Evolutionary conservation across 1,284 basidiomycete species (phyloP), one percentile per base, ranked within the genome.

Genomic region (Sporisorium exsertum): DNA sequence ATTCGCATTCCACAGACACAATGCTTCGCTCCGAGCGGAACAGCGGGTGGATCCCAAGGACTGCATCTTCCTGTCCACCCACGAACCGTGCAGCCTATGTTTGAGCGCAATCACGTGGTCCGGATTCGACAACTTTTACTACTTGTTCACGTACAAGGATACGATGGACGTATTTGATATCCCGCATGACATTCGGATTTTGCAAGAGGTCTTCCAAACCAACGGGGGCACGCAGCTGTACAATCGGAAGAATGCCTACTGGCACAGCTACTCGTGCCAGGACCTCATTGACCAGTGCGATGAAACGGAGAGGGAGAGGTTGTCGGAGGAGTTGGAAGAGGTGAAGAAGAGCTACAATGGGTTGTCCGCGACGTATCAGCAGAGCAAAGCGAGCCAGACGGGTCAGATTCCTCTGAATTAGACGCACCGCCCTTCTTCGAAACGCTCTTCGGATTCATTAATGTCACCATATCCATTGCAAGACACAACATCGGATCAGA

Each of bases 121-220:
- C 9, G 63, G 68, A 0, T 71, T 71, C n/a, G 68, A 71, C 10
- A 65, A 71, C 18, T 71, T 71, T 20, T 71, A 64, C 55, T 71
- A 58, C 29, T 12, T 71, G 1, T 71, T 71, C 16, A 71, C 58
- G 2, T 71, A 71, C 45, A 2, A 40, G 12, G 68, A 71, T 20
- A 71, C 68, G 2, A 40, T 26, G 26, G 22, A 58, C 3, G 12
- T 8, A 1, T 71, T 71, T 35, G 45, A 1, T 20, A 66, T 66
- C 43, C 69, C 69, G 0, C 69, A 72, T 32, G 69, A 72, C 29
- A 66, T 72, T 3, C 32, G 24, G 1, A 66, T 72, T 16, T 8
- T 72, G 1, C 26, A 63, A 20, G n/a, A 72, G 46, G 69, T 72
- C 3, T 72, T 66, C 18, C 45, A 58, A 24, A 64, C 55, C n/a